These are phyloP conservation scores for Calocybe gangraenosa DNA, from an alignment of 768 basidiomycete genomes.

Conservation along the genomic window DNA sequence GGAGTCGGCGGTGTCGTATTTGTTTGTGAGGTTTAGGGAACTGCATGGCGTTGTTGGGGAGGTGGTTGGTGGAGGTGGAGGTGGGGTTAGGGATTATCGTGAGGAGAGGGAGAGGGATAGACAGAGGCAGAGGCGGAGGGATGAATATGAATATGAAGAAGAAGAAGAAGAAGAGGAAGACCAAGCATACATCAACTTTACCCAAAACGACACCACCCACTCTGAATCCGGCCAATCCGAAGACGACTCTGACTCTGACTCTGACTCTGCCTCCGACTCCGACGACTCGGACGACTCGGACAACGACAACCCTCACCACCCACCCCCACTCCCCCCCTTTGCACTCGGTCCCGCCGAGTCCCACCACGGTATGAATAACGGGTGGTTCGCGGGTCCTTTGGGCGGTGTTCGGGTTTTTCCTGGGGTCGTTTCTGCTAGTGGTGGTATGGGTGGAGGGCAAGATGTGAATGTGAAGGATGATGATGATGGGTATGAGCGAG, in stretches of 20 bases:
- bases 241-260: too few relatives aligned
- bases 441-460: background rate
- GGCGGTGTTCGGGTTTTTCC: background rate
- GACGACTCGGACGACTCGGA: background rate
- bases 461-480: too few relatives aligned
- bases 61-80: background rate
- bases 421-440: too few relatives aligned
- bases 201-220: too few relatives aligned
- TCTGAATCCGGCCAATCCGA: too few relatives aligned
- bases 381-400: constrained; percentile 5
- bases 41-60: constrained; percentile 33
- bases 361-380: constrained; percentile 12
- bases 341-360: background rate
- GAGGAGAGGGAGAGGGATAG: background rate
- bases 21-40: constrained; percentile 57
- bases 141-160: background rate
- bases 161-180: background rate
- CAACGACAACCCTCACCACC: background rate
- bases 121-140: background rate
- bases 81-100: background rate
- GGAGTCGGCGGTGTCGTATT: background rate
- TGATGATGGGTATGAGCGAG: background rate
- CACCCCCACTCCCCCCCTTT: background rate
- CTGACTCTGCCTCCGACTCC: background rate
- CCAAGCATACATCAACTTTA: background rate